These are phyloP conservation scores for Emmonsiellopsis sp. DNA, from an alignment of 2,329 filamentous ascomycete genomes.

Conservation along the genomic window DNA sequence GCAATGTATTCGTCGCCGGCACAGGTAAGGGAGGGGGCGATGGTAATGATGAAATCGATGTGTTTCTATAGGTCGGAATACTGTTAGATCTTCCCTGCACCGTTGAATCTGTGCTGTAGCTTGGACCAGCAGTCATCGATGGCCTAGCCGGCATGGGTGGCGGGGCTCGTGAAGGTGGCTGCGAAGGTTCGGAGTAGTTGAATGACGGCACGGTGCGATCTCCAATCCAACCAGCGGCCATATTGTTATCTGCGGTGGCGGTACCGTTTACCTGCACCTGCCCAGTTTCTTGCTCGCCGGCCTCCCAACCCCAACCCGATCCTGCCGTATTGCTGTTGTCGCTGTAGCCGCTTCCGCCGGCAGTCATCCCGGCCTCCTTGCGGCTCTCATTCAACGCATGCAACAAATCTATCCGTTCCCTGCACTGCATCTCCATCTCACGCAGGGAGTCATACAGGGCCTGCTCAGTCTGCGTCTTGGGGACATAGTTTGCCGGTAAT, in stretches of 20 bases:
- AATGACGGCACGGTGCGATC: slow-evolving; percentile 73
- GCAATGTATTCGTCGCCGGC: slow-evolving; percentile 33
- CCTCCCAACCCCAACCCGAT: not conserved
- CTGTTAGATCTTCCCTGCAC: not conserved
- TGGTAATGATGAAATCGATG: slow-evolving; percentile 8
- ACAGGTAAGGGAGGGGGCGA: slow-evolving; percentile 25
- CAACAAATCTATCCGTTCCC: slow-evolving; percentile 82
- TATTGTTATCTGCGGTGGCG: slow-evolving; percentile 17
- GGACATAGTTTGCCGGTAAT: slow-evolving; percentile 58
- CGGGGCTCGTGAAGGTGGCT: slow-evolving; percentile 47
- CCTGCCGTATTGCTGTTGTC: slow-evolving; percentile 15
- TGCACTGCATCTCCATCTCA: slow-evolving; percentile 81
- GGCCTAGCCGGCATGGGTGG: slow-evolving; percentile 40
- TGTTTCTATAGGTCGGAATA: not conserved
- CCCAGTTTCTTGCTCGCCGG: not conserved
- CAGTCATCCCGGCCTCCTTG: slow-evolving; percentile 39
- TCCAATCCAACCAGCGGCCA: slow-evolving; percentile 57
- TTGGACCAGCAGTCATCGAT: slow-evolving; percentile 6
- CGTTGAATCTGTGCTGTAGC: not conserved
- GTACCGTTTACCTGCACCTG: slow-evolving; percentile 19
- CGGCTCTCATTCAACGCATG: slow-evolving; percentile 66
- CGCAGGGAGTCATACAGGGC: slow-evolving; percentile 72
- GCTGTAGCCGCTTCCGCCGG: not conserved
- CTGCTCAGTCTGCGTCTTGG: slow-evolving; percentile 73
- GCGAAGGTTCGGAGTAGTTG: slow-evolving; percentile 71